Conservation (phyloP, 2,329 filamentous ascomycete genomes). For the Boeremia lycopersici region DNA sequence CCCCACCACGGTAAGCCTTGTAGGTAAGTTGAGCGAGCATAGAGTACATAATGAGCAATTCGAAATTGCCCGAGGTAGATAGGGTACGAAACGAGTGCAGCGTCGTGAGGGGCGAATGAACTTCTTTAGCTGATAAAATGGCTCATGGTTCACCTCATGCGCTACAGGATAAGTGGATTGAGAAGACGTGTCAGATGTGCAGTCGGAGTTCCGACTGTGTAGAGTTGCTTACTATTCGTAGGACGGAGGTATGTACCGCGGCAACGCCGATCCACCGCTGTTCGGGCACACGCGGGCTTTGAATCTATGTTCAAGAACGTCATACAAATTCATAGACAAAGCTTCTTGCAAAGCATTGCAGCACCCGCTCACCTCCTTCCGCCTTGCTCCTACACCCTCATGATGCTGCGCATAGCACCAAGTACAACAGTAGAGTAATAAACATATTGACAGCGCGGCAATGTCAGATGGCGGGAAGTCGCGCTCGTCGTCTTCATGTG, state of each 20-base stretch:
- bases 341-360: slow-evolving; percentile 2
- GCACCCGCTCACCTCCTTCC: neutral
- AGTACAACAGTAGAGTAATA: slow-evolving; percentile 27
- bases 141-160: too few species aligned
- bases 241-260: slow-evolving; percentile 9
- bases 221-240: neutral
- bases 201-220: neutral
- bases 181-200: too few species aligned
- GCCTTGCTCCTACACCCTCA: neutral
- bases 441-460: slow-evolving; percentile 41
- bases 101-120: too few species aligned
- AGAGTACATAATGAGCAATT: too few species aligned
- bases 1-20: too few species aligned
- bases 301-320: slow-evolving; percentile 9
- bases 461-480: slow-evolving; percentile 60
- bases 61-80: too few species aligned
- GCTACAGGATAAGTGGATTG: too few species aligned
- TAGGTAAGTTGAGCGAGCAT: too few species aligned
- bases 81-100: too few species aligned
- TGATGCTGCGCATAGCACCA: slow-evolving; percentile 9
- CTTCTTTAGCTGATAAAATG: too few species aligned
- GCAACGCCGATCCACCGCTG: slow-evolving; percentile 10
- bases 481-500: slow-evolving; percentile 59
- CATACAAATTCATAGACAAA: slow-evolving; percentile 11
- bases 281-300: slow-evolving; percentile 9